Conservation (phyloP, 352 stramenopile species). For the Phytophthora lateralis region DNA sequence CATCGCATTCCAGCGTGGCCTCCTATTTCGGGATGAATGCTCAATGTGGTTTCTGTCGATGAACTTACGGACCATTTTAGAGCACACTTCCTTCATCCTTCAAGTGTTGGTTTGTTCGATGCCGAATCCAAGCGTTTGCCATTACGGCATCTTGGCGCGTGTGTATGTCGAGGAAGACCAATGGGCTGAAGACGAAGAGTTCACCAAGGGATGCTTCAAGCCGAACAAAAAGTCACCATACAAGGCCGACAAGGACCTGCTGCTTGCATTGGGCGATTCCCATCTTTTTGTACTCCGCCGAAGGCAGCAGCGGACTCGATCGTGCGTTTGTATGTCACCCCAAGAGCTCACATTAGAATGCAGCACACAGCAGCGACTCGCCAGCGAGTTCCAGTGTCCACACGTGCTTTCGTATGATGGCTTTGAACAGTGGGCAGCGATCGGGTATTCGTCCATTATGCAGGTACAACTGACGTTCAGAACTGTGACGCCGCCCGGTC, state of each 20-base stretch:
- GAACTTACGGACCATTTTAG: constrained; percentile 3
- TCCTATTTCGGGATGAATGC: constrained; percentile 19
- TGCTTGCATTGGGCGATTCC: constrained; percentile 30
- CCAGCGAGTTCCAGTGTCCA: constrained; percentile 45
- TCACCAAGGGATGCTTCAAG: constrained; percentile 34
- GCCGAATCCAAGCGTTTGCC: constrained; percentile 19
- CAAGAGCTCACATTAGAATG: constrained; percentile 27
- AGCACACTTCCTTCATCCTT: not conserved
- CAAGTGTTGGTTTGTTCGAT: constrained; percentile 3
- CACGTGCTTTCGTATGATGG: constrained; percentile 43
- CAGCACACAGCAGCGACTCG: constrained; percentile 30
- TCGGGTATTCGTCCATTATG: constrained; percentile 30
- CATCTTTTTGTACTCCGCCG: constrained; percentile 29
- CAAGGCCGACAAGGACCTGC: constrained; percentile 31
- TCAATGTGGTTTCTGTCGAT: constrained; percentile 1
- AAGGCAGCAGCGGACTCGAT: constrained; percentile 23
- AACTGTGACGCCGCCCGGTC: constrained; percentile 13
- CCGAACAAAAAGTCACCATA: constrained; percentile 26
- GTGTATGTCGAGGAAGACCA: constrained; percentile 31
- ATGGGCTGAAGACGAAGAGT: constrained; percentile 26
- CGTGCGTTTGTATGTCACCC: constrained; percentile 31
- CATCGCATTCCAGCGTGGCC: too few relatives aligned
- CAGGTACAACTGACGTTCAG: constrained; percentile 53
- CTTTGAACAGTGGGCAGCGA: constrained; percentile 34
- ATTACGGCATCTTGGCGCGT: constrained; percentile 27